A percentile compares a stretch with the other conserved stretches of the same genome.
Evolutionary conservation across 2,329 filamentous ascomycete genomes (phyloP).

Genomic region (Claviceps quebecensis): DNA sequence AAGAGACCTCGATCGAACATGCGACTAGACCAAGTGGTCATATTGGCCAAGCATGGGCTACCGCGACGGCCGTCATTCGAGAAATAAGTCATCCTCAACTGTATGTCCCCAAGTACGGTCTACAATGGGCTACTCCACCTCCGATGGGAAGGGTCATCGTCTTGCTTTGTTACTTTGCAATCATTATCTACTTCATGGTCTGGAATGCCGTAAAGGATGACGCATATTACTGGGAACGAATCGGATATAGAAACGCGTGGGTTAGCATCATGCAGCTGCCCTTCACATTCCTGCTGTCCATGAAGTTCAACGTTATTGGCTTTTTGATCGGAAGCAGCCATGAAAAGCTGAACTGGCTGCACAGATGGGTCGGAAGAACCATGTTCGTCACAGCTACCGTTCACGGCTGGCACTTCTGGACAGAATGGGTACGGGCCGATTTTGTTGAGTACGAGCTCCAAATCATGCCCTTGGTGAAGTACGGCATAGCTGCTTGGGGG

Average conservation of each 20-base stretch:
- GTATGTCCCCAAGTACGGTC: slow-evolving; percentile 28
- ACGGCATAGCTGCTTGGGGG: slow-evolving; percentile 53
- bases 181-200: slow-evolving; percentile 44
- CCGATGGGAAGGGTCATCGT: slow-evolving; percentile 41
- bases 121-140: slow-evolving; percentile 45
- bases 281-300: slow-evolving; percentile 46
- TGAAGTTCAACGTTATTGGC: slow-evolving; percentile 46
- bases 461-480: slow-evolving; percentile 50
- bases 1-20: slow-evolving; percentile 28
- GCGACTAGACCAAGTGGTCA: slow-evolving; percentile 37
- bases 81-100: slow-evolving; percentile 43
- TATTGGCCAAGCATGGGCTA: slow-evolving; percentile 40
- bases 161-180: slow-evolving; percentile 42
- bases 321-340: slow-evolving; percentile 48
- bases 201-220: slow-evolving; percentile 34
- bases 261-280: slow-evolving; percentile 50
- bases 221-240: slow-evolving; percentile 46
- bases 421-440: slow-evolving; percentile 45
- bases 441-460: slow-evolving; percentile 44
- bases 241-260: slow-evolving; percentile 56
- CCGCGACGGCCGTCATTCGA: slow-evolving; percentile 40
- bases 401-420: slow-evolving; percentile 57
- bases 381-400: slow-evolving; percentile 54
- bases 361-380: slow-evolving; percentile 57
- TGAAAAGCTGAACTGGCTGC: slow-evolving; percentile 59